Evolutionary conservation across 352 stramenopile species (phyloP).

Genomic region (Phytophthora parvispora): DNA sequence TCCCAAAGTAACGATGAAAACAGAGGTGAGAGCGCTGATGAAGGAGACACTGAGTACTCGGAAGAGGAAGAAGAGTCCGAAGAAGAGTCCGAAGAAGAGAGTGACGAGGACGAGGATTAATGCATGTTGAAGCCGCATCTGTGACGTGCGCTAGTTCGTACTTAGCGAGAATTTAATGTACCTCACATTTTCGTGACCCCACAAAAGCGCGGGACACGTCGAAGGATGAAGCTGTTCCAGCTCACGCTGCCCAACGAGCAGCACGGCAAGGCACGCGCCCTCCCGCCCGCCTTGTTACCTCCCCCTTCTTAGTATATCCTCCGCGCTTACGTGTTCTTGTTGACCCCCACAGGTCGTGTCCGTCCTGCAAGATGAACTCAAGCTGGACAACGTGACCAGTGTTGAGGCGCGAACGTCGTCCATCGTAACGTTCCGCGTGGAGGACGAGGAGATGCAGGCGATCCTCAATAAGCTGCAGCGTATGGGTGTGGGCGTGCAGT

Average conservation of each 20-base stretch:
- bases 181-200: background rate
- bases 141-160: slow-evolving; percentile 14
- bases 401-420: slow-evolving; percentile 88
- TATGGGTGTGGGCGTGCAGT: slow-evolving; percentile 87
- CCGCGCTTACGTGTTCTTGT: background rate
- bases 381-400: slow-evolving; percentile 88
- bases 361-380: slow-evolving; percentile 84
- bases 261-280: slow-evolving; percentile 63
- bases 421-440: slow-evolving; percentile 89
- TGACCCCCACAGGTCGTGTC: slow-evolving; percentile 64
- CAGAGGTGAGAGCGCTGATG: slow-evolving; percentile 31
- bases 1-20: slow-evolving; percentile 13
- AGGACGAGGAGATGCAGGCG: slow-evolving; percentile 87
- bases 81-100: slow-evolving; percentile 17
- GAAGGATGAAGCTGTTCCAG: slow-evolving; percentile 90
- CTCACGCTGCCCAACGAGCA: slow-evolving; percentile 89
- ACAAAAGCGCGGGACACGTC: background rate
- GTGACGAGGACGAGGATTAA: slow-evolving; percentile 5
- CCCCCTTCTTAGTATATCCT: background rate
- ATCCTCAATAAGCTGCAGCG: slow-evolving; percentile 86
- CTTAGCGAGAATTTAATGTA: slow-evolving; percentile 8
- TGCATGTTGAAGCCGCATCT: slow-evolving; percentile 8
- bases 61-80: slow-evolving; percentile 11
- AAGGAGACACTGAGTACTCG: slow-evolving; percentile 27
- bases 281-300: background rate